Evolutionary conservation across 2,329 filamentous ascomycete species (phyloP).

Genomic region (Thelonectria blattea): DNA sequence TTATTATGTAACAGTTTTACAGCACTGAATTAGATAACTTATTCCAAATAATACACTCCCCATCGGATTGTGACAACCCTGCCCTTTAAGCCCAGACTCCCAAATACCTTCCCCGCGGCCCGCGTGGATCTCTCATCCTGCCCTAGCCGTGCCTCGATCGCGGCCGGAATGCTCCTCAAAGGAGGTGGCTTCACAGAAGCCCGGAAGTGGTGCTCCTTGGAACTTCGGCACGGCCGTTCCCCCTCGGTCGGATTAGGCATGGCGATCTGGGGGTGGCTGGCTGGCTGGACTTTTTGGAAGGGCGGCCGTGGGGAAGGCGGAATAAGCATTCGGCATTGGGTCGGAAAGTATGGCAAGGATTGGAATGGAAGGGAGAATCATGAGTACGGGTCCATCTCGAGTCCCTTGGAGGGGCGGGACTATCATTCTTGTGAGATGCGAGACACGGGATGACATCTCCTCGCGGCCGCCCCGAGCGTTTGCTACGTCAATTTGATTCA

Average conservation of each 20-base stretch:
- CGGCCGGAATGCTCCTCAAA: background rate
- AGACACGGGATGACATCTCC: background rate
- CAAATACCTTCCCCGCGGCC: too few relatives aligned
- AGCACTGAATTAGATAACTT: too few relatives aligned
- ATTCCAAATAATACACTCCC: too few relatives aligned
- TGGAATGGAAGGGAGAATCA: background rate
- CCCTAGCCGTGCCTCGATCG: background rate
- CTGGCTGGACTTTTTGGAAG: background rate
- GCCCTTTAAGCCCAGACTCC: too few relatives aligned
- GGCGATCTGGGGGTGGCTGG: background rate
- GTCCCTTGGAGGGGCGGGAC: too few relatives aligned
- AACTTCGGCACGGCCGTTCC: too few relatives aligned
- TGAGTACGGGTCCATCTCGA: background rate
- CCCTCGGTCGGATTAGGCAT: background rate
- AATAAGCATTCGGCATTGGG: background rate
- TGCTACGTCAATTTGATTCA: background rate
- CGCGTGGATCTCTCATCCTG: background rate
- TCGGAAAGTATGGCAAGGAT: background rate
- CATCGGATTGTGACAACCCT: too few relatives aligned
- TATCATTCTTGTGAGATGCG: background rate
- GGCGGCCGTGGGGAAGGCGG: background rate
- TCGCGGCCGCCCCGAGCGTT: background rate
- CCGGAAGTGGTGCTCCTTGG: background rate
- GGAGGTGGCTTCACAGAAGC: background rate
- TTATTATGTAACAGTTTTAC: too few relatives aligned